phyloP scores from a whole-genome alignment of 768 basidiomycete genomes.

The Amanita jacksonii region DNA sequence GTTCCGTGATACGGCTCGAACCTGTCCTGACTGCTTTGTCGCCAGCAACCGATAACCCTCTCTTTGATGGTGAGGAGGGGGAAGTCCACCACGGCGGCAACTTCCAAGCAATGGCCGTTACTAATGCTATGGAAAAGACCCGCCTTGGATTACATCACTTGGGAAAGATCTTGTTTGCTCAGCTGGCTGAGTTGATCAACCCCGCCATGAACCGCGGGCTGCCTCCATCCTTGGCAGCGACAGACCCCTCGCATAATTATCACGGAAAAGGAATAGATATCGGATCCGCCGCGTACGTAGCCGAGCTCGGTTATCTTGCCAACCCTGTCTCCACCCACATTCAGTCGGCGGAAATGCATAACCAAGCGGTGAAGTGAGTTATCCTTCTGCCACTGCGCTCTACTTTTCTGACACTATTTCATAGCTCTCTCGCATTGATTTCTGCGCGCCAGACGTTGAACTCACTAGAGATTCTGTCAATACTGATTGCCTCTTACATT shows the following conservation, averaged over 20 bases:
- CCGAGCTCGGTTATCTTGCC: constrained; percentile 75
- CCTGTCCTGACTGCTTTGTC: constrained; percentile 6
- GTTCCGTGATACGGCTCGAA: neutral
- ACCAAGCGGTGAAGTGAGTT: constrained; percentile 81
- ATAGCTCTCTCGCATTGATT: constrained; percentile 76
- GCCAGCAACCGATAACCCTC: constrained; percentile 79
- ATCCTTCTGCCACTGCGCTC: constrained; percentile 3
- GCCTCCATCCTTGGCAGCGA: constrained; percentile 70
- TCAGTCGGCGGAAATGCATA: constrained; percentile 87
- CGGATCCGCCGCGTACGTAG: constrained; percentile 69
- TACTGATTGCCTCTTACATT: constrained; percentile 67
- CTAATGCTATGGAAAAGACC: constrained; percentile 83
- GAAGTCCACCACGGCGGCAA: constrained; percentile 77
- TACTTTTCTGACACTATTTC: constrained; percentile 11
- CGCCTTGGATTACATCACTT: constrained; percentile 63
- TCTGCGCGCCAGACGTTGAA: constrained; percentile 74
- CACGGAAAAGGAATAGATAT: constrained; percentile 84
- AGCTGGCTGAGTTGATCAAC: constrained; percentile 64
- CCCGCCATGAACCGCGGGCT: constrained; percentile 75
- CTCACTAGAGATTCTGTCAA: constrained; percentile 68
- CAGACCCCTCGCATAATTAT: constrained; percentile 75
- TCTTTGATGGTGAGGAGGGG: constrained; percentile 60
- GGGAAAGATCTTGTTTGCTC: constrained; percentile 60
- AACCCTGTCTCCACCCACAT: constrained; percentile 80
- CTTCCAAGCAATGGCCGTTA: constrained; percentile 83